Conservation (phyloP, 176 grass and related monocot species). For the Oryza glumipatula region DNA sequence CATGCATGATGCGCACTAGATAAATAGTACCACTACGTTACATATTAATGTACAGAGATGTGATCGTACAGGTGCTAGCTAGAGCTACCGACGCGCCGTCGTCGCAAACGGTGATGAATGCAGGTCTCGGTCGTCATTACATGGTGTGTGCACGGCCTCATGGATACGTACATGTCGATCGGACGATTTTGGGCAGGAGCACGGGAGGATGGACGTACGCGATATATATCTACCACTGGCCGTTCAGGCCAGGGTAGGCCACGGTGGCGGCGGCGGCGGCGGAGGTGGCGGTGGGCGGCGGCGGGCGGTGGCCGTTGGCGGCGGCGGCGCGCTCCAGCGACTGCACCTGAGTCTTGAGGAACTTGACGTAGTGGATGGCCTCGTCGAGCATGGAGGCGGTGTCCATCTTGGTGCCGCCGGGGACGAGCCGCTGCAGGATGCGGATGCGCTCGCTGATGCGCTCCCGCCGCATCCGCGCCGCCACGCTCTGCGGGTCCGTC, state of each 20-base stretch:
- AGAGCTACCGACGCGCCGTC: neutral
- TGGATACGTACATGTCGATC: neutral
- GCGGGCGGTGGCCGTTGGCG: constrained; percentile 36
- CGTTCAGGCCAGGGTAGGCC: constrained; percentile 28
- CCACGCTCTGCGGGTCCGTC: constrained; percentile 96
- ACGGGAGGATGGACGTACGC: neutral
- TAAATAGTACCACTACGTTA: neutral
- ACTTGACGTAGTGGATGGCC: constrained; percentile 98
- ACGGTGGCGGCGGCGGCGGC: neutral
- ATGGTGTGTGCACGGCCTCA: neutral
- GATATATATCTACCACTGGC: constrained; percentile 39
- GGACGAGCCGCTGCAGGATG: constrained; percentile 86
- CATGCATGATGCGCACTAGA: neutral
- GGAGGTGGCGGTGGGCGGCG: neutral
- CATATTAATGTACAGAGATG: neutral
- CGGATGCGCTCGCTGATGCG: constrained; percentile 98
- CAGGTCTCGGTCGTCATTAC: neutral
- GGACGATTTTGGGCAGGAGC: too few species aligned
- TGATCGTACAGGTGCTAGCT: neutral
- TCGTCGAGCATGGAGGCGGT: constrained; percentile 97
- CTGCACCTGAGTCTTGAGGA: constrained; percentile 93
- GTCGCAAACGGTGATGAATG: neutral
- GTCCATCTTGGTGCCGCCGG: constrained; percentile 97
- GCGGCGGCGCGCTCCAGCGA: constrained; percentile 70
- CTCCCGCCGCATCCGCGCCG: constrained; percentile 86